phyloP scores from a whole-genome alignment of 768 basidiomycete species.

The Artomyces pyxidatus region DNA sequence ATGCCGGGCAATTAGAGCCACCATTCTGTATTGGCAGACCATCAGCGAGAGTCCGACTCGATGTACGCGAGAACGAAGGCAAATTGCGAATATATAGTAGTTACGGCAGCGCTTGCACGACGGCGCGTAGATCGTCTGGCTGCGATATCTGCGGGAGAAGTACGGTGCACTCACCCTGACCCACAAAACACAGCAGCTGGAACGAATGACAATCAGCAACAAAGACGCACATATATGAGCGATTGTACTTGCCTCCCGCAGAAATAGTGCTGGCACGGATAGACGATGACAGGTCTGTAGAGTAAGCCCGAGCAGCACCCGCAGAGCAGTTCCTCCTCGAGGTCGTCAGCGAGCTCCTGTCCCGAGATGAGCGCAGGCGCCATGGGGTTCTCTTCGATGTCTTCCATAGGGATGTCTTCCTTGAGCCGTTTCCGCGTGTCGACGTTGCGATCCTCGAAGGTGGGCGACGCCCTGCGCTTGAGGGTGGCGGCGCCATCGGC shows the following conservation, averaged over 20 bases:
- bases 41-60: conserved; percentile 3
- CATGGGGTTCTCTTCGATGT: conserved; percentile 1
- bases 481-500: conserved; percentile 2
- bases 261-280: conserved; percentile 86
- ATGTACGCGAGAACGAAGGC: conserved; percentile 13
- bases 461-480: conserved; percentile 15
- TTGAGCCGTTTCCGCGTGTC: conserved; percentile 12
- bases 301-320: conserved; percentile 80
- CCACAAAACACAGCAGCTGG: conserved; percentile 77
- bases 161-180: conserved; percentile 55
- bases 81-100: not conserved
- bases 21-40: conserved; percentile 79
- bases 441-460: conserved; percentile 9
- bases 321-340: conserved; percentile 73
- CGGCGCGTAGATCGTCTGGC: not conserved
- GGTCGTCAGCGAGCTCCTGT: conserved; percentile 44
- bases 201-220: conserved; percentile 2
- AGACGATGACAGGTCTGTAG: conserved; percentile 74
- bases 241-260: conserved; percentile 63
- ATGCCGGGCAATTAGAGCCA: conserved; percentile 78
- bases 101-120: conserved; percentile 2
- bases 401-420: conserved; percentile 12
- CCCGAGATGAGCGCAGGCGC: conserved; percentile 16
- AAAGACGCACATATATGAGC: not conserved
- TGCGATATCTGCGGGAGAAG: not conserved